phyloP scores from a whole-genome alignment of 495 filamentous ascomycete genomes.

The Xylaria venustula region DNA sequence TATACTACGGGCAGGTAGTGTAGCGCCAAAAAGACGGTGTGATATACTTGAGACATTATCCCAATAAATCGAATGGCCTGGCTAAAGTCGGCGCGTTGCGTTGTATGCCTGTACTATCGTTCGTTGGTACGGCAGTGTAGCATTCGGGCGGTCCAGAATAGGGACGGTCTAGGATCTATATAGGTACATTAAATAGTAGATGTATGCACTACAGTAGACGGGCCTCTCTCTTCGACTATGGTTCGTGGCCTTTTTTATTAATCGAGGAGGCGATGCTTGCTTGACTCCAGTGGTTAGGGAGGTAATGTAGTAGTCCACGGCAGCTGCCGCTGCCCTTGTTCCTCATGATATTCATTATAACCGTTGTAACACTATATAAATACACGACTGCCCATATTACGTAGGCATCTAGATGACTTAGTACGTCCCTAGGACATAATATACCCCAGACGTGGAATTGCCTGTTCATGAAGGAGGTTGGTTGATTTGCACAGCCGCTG shows the following conservation, averaged over 20 bases:
- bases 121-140: slow-evolving; percentile 6
- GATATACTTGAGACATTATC: slow-evolving; percentile 10
- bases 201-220: neutral
- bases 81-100: neutral
- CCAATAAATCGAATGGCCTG: slow-evolving; percentile 1
- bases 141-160: slow-evolving; percentile 6
- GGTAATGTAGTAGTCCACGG: neutral
- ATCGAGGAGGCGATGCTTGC: too few relatives aligned
- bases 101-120: neutral
- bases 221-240: neutral
- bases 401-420: too few relatives aligned
- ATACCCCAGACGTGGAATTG: neutral
- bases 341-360: neutral
- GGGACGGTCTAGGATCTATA: neutral
- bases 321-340: slow-evolving; percentile 5
- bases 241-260: neutral
- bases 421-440: neutral
- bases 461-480: neutral
- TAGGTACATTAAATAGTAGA: too few relatives aligned
- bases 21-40: too few relatives aligned
- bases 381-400: neutral
- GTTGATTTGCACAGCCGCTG: neutral
- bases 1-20: too few relatives aligned
- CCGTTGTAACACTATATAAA: neutral
- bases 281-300: too few relatives aligned